These are phyloP conservation scores for Microglena sp. DNA, from an alignment of 139 green algal genomes.

Conservation along the genomic window DNA sequence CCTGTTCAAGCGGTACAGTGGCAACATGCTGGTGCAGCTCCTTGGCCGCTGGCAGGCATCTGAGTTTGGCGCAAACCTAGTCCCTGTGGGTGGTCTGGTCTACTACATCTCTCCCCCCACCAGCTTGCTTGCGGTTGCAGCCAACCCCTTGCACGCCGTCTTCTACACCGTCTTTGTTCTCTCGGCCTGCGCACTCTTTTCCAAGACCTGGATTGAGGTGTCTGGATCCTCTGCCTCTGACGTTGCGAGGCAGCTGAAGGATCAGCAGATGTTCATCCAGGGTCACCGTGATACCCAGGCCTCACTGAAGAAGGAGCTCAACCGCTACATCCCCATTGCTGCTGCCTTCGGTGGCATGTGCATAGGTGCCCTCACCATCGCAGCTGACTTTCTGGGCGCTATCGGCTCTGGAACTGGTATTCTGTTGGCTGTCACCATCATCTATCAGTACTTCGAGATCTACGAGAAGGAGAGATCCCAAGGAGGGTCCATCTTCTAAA, in stretches of 20 bases:
- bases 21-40: conserved; percentile 86
- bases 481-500: too few relatives aligned
- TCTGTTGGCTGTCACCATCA: conserved; percentile 96
- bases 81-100: conserved; percentile 90
- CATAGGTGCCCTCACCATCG: conserved; percentile 96
- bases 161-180: conserved; percentile 79
- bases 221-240: conserved; percentile 84
- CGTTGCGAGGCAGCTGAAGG: conserved; percentile 95
- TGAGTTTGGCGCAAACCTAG: conserved; percentile 69
- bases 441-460: conserved; percentile 88
- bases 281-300: conserved; percentile 74
- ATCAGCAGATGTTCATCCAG: conserved; percentile 90
- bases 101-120: conserved; percentile 96
- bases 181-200: conserved; percentile 12
- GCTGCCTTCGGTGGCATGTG: conserved; percentile 98
- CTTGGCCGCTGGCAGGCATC: conserved; percentile 46
- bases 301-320: conserved; percentile 92
- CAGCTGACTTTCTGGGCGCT: conserved; percentile 98
- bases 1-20: conserved; percentile 90
- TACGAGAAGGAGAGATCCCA: conserved; percentile 74
- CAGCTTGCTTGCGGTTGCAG: conserved; percentile 73
- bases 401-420: conserved; percentile 93
- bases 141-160: conserved; percentile 90
- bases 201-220: conserved; percentile 99
- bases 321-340: conserved; percentile 69